These are phyloP conservation scores for Akanthomyces muscarius DNA, from an alignment of 2,329 filamentous ascomycete genomes.

Conservation along the genomic window DNA sequence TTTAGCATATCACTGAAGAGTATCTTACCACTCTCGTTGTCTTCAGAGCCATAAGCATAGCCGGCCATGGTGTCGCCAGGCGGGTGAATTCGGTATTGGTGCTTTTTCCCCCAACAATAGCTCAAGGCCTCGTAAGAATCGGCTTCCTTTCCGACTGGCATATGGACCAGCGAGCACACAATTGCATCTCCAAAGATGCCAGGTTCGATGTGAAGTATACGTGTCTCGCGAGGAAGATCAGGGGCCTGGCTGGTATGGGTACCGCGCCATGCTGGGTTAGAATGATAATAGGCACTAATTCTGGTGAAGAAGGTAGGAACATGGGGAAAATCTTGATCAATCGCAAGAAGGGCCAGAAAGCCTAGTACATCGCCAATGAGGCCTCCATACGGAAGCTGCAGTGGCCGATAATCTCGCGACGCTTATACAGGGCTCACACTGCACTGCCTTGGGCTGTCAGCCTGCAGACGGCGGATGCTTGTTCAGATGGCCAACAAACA, in stretches of 20 bases:
- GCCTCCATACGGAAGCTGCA: background rate
- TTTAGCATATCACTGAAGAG: background rate
- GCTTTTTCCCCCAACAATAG: constrained; percentile 8
- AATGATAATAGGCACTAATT: too few relatives aligned
- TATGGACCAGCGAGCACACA: constrained; percentile 1
- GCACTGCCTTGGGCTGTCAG: background rate
- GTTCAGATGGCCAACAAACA: too few relatives aligned
- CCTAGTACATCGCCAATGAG: background rate
- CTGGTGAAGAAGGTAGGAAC: too few relatives aligned
- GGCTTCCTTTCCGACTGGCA: background rate
- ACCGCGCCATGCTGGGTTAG: constrained; percentile 3
- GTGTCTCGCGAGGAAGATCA: constrained; percentile 16
- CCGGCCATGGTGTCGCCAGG: background rate
- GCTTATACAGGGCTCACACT: background rate
- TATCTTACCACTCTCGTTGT: background rate
- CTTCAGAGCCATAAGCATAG: background rate
- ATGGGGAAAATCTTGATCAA: too few relatives aligned
- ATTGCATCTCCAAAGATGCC: constrained; percentile 13
- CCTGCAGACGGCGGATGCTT: background rate
- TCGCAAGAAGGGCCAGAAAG: background rate
- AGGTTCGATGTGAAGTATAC: constrained; percentile 14
- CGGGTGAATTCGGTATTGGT: constrained; percentile 1
- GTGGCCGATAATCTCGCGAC: background rate
- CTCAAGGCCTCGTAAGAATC: background rate
- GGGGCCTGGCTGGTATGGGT: constrained; percentile 12